Base-by-base conservation (phyloP, 2,329 filamentous ascomycete species). In the Venturia asperata region DNA sequence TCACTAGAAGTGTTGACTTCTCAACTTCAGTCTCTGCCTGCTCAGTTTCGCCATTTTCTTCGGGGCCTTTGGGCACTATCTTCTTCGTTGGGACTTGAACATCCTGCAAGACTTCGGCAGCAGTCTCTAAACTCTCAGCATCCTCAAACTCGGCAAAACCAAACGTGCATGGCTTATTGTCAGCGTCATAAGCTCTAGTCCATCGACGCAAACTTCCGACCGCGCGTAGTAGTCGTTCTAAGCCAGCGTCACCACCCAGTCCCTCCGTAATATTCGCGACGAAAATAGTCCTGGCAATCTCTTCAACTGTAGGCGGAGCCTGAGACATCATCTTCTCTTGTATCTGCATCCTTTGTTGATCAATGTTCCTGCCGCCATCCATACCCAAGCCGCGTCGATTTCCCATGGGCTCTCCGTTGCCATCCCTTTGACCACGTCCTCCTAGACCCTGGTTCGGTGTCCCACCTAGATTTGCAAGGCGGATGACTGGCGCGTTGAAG, bases 111-210 rank as follows among this genome's bases (percentile, higher is more conserved):
- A 96, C 85, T 75, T 95, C 91, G 65, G 92, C 86, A 55, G 93
- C 94, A 56, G 88, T 88, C 74, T 88, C 87, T 70, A 99, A 81
- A 69, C 92, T 93, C 75, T 96, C 90, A 30, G 88, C 86, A 75
- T 97, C 92, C 68, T 96, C 93, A 76, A 90, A 99, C 76, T 97
- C 90, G 67, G 93, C 94, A 77, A 99, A 97, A 17, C 93, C 94
- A 80, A 97, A 97, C 68, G 87, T 88, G 76, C 88, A 87, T 65
- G 87, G 87, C 77, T 93, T 94, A 69, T 89, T 86, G 69, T 91
- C 87, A n/a, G 88, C 86, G 74, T 90, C 86, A 21, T 84, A 85
- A 42, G 87, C 88, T 67, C 91, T 82, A 68, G 92, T 92, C 92
- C 92, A 99, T 71, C 91, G 87, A 68, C 89, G 86, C 68, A 99